Base-by-base conservation (phyloP, 768 basidiomycete genomes). In the Rhodotorula sphaerocarpa region DNA sequence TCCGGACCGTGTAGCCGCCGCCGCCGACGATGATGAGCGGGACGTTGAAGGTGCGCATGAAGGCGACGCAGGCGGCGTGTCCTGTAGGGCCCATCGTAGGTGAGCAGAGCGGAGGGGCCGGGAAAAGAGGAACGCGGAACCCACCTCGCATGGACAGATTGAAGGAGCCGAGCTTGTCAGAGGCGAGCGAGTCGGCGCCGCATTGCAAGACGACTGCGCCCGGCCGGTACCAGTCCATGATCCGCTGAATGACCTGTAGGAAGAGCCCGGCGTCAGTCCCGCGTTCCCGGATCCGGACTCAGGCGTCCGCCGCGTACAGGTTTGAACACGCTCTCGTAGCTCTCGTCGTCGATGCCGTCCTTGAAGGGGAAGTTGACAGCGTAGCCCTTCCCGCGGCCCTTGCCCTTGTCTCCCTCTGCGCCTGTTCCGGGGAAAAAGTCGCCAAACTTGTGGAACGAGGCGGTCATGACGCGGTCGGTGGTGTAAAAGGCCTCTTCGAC, bases 401-500 rank as follows among this genome's bases (percentile, higher is more conserved):
- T 82, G 15, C 95, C 95, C 64, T 81, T 79, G 73, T 96, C 91
- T 68, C 87, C 83, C 64, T 91, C 83, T 3, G 86, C 86, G 25
- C 86, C 89, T 1, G 89, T 90, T 9, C 89, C 89, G 9, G 89
- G 89, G 74, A 91, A 93, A 73, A 86, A 91, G 72, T 95, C 91
- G 23, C 95, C 93, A 70, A 88, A 96, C 75, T 96, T 93, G 78
- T 97, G 95, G 74, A 99, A 93, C 51, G 87, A 89, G 71, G 85
- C 87, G 4, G 93, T 96, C 87, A 96, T 91, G 70, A 97, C 95
- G 54, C 95, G 81, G 74, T 97, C 89, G 6, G 90, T 93, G 41
- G 88, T 92, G 75, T 95, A 96, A 78, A 97, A 96, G 5, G 93
- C 95, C 74, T 97, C 95, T 71, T 99, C 95, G 39, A 97, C 95